A percentile compares a stretch with the other conserved stretches of the same genome.
Evolutionary conservation across 1,284 basidiomycete genomes (phyloP).

Genomic region (Baeospora myosura): DNA sequence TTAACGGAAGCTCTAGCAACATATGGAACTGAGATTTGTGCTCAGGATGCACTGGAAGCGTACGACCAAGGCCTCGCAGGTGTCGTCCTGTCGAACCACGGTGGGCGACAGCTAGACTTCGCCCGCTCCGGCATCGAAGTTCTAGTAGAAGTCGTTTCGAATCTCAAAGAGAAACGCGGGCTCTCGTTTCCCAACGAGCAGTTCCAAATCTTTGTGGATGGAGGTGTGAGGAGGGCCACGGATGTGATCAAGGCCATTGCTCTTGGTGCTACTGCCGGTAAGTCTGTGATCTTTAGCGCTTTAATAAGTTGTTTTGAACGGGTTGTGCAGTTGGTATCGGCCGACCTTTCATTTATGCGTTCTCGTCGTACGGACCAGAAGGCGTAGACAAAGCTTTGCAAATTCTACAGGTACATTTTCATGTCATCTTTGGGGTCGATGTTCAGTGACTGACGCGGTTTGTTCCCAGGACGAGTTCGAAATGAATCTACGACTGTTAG

Average conservation of each 20-base stretch:
- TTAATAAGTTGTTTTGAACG: conserved; percentile 5
- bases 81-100: conserved; percentile 88
- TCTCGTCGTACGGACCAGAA: conserved; percentile 80
- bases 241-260: conserved; percentile 93
- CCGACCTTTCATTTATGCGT: conserved; percentile 84
- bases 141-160: conserved; percentile 78
- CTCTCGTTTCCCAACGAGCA: conserved; percentile 57
- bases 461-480: conserved; percentile 69
- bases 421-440: background rate
- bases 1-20: conserved; percentile 1
- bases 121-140: conserved; percentile 87
- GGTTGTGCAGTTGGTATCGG: conserved; percentile 59
- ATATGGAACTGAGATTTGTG: conserved; percentile 2
- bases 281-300: conserved; percentile 14
- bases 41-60: conserved; percentile 77
- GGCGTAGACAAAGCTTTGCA: conserved; percentile 74
- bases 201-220: conserved; percentile 89
- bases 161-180: conserved; percentile 64
- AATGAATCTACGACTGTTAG: conserved; percentile 81
- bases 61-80: conserved; percentile 80
- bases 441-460: background rate
- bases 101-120: conserved; percentile 88
- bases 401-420: conserved; percentile 60
- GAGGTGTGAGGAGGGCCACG: conserved; percentile 84
- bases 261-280: conserved; percentile 83